A percentile compares a stretch with the other conserved stretches of the same genome.
These are phyloP conservation scores for Quercus wislizeni DNA, from an alignment of 306 rosid genomes.

Conservation along the genomic window DNA sequence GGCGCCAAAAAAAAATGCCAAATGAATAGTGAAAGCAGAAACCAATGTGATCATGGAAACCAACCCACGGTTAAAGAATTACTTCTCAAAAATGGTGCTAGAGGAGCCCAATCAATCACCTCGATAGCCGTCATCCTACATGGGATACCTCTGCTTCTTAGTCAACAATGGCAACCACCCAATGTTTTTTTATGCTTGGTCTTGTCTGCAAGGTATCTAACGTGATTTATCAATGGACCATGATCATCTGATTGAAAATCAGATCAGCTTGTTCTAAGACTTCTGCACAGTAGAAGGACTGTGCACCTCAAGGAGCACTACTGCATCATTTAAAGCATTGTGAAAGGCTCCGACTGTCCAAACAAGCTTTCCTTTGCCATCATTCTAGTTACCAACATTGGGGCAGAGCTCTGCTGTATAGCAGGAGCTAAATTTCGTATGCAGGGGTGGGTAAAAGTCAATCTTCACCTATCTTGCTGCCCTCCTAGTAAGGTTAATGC, in stretches of 20 bases:
- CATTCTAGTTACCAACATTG: constrained; percentile 17
- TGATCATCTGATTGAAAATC: constrained; percentile 13
- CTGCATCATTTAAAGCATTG: constrained; percentile 6
- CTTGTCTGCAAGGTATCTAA: constrained; percentile 4
- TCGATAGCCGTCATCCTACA: neutral
- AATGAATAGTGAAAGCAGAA: constrained; percentile 37
- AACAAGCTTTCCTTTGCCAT: constrained; percentile 31
- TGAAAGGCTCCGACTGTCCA: constrained; percentile 31
- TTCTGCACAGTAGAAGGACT: constrained; percentile 4
- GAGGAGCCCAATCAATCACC: constrained; percentile 6
- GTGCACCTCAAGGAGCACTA: constrained; percentile 18
- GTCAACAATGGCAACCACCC: constrained; percentile 1
- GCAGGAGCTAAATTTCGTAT: constrained; percentile 35
- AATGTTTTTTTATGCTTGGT: constrained; percentile 2
- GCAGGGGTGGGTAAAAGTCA: constrained; percentile 31
- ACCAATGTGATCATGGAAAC: constrained; percentile 25
- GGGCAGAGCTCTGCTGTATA: constrained; percentile 34
- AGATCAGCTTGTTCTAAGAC: constrained; percentile 19
- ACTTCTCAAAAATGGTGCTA: constrained; percentile 22
- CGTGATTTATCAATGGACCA: constrained; percentile 11
- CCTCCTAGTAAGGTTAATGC: constrained; percentile 50
- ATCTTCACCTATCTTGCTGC: constrained; percentile 49
- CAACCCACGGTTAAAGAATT: constrained; percentile 28
- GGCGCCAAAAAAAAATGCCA: constrained; percentile 31
- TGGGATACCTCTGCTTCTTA: constrained; percentile 10